Evolutionary conservation across 495 filamentous ascomycete species (phyloP).

Genomic region (Hyaloscypha finlandica): DNA sequence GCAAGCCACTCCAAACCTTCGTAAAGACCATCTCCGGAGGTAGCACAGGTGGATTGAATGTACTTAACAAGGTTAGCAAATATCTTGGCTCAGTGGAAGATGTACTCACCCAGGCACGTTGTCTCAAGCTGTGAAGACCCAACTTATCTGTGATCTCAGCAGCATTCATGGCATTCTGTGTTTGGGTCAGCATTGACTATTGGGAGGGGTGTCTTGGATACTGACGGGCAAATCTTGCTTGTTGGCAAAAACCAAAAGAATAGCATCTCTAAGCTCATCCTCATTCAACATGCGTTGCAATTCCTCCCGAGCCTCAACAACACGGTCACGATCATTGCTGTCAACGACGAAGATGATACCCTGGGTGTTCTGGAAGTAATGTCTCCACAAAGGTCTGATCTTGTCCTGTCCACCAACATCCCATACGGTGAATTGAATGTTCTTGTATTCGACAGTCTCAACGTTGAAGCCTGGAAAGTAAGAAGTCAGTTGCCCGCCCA

Average conservation of each 20-base stretch:
- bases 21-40: slow-evolving; percentile 98
- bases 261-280: slow-evolving; percentile 96
- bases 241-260: slow-evolving; percentile 99
- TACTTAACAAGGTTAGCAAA: slow-evolving; percentile 60
- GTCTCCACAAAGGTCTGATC: slow-evolving; percentile 98
- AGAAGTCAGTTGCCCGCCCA: slow-evolving; percentile 10
- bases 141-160: slow-evolving; percentile 99
- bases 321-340: slow-evolving; percentile 99
- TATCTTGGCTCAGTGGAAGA: slow-evolving; percentile 9
- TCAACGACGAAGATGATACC: slow-evolving; percentile 99
- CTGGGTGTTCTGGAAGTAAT: slow-evolving; percentile 99
- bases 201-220: slow-evolving; percentile 25
- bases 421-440: slow-evolving; percentile 99
- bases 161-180: slow-evolving; percentile 97
- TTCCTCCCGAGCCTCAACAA: slow-evolving; percentile 97
- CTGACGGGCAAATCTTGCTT: slow-evolving; percentile 99
- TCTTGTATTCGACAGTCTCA: slow-evolving; percentile 99
- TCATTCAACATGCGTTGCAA: slow-evolving; percentile 99
- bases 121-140: slow-evolving; percentile 96
- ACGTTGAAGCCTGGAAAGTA: slow-evolving; percentile 90
- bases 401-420: slow-evolving; percentile 99
- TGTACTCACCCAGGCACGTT: slow-evolving; percentile 92
- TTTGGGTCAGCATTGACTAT: neutral
- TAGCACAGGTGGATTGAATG: slow-evolving; percentile 99
- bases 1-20: slow-evolving; percentile 99